Conservation (phyloP, 106 monocot genomes). For the Triglochin maritima region DNA sequence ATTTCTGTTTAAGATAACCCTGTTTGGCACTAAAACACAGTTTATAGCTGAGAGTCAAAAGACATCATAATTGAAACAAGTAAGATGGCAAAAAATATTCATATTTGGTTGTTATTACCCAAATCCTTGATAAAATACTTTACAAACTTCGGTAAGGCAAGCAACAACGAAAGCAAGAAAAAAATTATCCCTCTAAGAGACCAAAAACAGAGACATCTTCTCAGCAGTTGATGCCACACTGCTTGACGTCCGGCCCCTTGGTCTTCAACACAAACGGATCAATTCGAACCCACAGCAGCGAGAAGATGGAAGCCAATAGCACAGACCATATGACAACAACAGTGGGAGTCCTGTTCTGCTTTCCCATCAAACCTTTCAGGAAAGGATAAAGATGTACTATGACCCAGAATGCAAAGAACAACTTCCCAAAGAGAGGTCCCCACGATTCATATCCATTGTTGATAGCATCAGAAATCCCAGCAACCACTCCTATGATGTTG, state of each 20-base stretch:
- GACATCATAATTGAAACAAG: no score
- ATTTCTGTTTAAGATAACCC: no score
- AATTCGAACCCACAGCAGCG: slow-evolving; percentile 20
- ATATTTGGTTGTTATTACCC: not conserved
- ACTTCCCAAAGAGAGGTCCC: slow-evolving; percentile 27
- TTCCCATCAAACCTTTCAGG: slow-evolving; percentile 25
- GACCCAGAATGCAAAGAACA: slow-evolving; percentile 29
- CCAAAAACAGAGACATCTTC: not conserved
- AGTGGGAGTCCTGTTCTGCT: slow-evolving; percentile 20
- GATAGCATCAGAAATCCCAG: slow-evolving; percentile 19
- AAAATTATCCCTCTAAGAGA: not conserved
- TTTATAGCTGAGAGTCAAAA: no score
- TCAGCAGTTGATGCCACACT: slow-evolving; percentile 24
- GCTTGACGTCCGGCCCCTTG: slow-evolving; percentile 15
- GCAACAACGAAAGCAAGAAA: not conserved
- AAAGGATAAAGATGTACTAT: slow-evolving; percentile 26
- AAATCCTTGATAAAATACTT: not conserved
- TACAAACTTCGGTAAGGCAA: not conserved
- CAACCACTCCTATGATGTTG: slow-evolving; percentile 19
- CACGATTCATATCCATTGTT: slow-evolving; percentile 25
- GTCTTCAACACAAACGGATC: slow-evolving; percentile 18
- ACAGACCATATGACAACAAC: slow-evolving; percentile 25
- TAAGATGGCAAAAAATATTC: not conserved
- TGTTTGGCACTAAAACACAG: no score
- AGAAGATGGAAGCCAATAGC: slow-evolving; percentile 28